These are phyloP conservation scores for Verticillium klebahnii DNA, from an alignment of 2,329 filamentous ascomycete genomes.

Conservation along the genomic window DNA sequence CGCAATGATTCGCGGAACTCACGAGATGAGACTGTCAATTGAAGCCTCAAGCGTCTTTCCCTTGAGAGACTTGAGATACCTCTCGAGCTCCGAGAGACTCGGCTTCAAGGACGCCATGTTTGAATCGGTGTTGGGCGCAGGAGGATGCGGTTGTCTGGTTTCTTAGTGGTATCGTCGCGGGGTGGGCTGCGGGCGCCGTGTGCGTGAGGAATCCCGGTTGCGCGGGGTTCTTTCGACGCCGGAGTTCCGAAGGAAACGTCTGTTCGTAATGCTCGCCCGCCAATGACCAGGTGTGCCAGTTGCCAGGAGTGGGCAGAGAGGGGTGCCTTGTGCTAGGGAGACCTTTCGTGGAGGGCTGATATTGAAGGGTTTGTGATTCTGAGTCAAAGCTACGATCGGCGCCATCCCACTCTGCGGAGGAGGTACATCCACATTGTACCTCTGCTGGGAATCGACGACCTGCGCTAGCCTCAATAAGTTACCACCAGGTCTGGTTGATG, in stretches of 20 bases:
- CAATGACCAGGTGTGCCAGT: background rate
- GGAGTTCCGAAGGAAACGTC: background rate
- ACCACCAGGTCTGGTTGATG: background rate
- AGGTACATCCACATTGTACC: background rate
- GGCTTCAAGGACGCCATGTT: conserved; percentile 54
- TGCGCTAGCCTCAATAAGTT: background rate
- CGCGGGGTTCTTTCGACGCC: background rate
- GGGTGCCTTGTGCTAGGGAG: background rate
- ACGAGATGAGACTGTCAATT: conserved; percentile 82
- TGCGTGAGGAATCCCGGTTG: background rate
- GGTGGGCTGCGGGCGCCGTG: background rate
- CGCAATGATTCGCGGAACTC: conserved; percentile 25
- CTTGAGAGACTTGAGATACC: conserved; percentile 76
- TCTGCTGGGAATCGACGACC: background rate
- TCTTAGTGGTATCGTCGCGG: background rate
- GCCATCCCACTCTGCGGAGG: background rate
- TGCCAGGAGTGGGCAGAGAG: background rate
- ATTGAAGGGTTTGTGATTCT: background rate
- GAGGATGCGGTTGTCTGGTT: background rate
- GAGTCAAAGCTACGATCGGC: background rate
- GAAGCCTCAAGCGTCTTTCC: conserved; percentile 72
- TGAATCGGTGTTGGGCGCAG: background rate
- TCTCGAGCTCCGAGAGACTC: conserved; percentile 68
- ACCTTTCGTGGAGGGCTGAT: background rate
- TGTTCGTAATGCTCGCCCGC: background rate